phyloP scores from a whole-genome alignment of 225 moss, liverwort and hornwort genomes.

The Antitrichia curtipendula region DNA sequence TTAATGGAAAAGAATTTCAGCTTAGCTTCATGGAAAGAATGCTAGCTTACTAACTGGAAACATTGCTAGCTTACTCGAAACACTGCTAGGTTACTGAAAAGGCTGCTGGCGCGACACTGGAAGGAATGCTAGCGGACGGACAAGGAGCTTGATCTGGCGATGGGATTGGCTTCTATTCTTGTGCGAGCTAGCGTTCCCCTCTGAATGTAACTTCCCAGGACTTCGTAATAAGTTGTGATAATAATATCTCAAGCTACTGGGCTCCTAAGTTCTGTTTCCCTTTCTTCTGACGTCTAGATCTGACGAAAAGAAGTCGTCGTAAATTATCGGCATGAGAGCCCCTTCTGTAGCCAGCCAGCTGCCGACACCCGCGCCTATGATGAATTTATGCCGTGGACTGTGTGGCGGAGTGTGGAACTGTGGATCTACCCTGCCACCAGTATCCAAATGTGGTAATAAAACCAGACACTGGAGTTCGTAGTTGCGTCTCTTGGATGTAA shows the following conservation, averaged over 20 bases:
- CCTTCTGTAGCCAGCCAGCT: not conserved
- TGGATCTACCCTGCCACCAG: not conserved
- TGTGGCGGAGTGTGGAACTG: not conserved
- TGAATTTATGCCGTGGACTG: not conserved
- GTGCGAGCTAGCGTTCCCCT: not conserved
- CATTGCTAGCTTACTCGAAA: not conserved
- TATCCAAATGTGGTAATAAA: not conserved
- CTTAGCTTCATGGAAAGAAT: too few relatives aligned
- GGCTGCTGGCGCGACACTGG: not conserved
- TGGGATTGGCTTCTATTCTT: not conserved
- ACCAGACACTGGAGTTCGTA: not conserved
- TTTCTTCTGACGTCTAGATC: not conserved
- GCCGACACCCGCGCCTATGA: not conserved
- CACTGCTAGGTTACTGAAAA: not conserved
- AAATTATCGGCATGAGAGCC: not conserved
- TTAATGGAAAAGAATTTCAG: too few relatives aligned
- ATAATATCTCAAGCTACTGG: not conserved
- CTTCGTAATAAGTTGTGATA: not conserved
- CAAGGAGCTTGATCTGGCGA: not conserved
- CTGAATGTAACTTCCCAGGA: too few relatives aligned
- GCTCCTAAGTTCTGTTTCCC: not conserved
- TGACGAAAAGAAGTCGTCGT: not conserved
- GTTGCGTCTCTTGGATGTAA: not conserved
- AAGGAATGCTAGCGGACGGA: not conserved
- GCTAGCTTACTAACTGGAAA: not conserved